These are phyloP conservation scores for Coccomyxa sp. DNA, from an alignment of 139 green algal genomes.

Conservation along the genomic window DNA sequence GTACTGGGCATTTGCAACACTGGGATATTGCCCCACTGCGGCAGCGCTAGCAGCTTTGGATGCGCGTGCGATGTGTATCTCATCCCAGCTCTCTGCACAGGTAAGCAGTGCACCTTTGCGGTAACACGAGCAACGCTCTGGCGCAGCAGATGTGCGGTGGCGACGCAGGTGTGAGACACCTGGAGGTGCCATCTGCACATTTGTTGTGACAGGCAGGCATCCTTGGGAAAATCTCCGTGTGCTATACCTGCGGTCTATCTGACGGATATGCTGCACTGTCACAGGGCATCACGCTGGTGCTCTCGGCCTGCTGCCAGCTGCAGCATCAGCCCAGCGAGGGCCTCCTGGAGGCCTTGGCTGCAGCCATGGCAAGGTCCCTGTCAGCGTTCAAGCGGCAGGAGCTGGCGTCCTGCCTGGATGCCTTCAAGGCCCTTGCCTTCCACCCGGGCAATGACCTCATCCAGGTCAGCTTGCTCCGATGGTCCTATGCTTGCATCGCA, in stretches of 20 bases:
- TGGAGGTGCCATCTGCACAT: no score
- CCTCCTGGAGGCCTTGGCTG: background rate
- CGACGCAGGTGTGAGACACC: no score
- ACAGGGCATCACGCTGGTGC: background rate
- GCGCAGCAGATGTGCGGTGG: no score
- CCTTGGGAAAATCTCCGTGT: no score
- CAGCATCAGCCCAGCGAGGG: background rate
- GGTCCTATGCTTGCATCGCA: no score
- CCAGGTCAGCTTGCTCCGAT: no score
- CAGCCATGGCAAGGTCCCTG: background rate
- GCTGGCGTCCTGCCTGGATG: background rate
- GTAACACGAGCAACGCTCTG: no score
- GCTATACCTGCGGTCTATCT: background rate
- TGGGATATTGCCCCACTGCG: background rate
- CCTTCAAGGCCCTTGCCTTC: background rate
- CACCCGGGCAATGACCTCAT: slow-evolving; percentile 4
- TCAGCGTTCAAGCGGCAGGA: background rate
- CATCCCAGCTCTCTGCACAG: no score
- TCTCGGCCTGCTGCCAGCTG: background rate
- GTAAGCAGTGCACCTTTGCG: no score
- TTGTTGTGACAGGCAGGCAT: no score
- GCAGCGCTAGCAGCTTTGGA: background rate
- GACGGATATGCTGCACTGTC: no score
- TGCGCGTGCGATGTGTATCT: background rate
- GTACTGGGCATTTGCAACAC: background rate